Evolutionary conservation across 2,329 filamentous ascomycete species (phyloP).

Genomic region (Cordyceps militaris): DNA sequence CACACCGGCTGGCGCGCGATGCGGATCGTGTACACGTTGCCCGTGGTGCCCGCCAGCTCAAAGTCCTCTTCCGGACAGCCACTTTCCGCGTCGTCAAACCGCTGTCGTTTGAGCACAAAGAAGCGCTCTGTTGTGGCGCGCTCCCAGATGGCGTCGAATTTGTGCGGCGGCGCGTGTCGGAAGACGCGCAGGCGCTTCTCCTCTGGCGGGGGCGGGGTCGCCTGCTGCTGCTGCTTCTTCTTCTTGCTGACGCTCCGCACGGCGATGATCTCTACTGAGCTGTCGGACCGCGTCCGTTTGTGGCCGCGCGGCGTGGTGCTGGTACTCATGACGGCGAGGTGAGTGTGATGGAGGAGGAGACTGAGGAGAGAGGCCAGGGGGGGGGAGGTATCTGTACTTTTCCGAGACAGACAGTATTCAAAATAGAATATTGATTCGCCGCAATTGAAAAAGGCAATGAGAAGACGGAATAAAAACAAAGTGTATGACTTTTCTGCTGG

Average conservation of each 20-base stretch:
- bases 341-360: background rate
- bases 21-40: slow-evolving; percentile 55
- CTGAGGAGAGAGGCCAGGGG: too few species aligned
- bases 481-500: too few species aligned
- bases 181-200: slow-evolving; percentile 32
- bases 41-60: slow-evolving; percentile 55
- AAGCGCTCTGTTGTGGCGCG: slow-evolving; percentile 38
- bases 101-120: slow-evolving; percentile 37
- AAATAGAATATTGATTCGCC: too few species aligned
- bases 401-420: too few species aligned
- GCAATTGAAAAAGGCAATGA: too few species aligned
- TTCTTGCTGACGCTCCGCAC: background rate
- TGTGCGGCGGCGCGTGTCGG: slow-evolving; percentile 26
- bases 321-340: background rate
- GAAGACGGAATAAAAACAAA: too few species aligned
- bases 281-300: slow-evolving; percentile 1
- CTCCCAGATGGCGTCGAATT: slow-evolving; percentile 30
- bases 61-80: slow-evolving; percentile 37
- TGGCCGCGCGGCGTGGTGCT: background rate
- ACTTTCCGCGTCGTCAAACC: slow-evolving; percentile 33
- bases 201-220: too few species aligned
- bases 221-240: too few species aligned
- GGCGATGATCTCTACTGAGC: background rate
- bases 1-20: slow-evolving; percentile 47
- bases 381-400: too few species aligned